Evolutionary conservation across 306 rosid genomes (phyloP).

Genomic region (Fragaria ananassa): DNA sequence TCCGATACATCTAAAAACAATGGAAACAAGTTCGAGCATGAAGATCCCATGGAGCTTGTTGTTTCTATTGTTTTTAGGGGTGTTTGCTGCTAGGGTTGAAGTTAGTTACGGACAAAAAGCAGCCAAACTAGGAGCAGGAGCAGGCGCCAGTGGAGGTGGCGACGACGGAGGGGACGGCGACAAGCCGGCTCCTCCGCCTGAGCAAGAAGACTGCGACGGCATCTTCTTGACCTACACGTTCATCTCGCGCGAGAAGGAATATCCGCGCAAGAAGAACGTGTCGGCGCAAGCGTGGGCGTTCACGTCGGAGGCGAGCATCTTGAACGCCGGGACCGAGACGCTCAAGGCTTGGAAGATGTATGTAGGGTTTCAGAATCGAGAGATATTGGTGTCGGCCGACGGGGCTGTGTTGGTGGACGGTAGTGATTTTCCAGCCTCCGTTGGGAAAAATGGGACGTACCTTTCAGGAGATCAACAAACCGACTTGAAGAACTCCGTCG

Average conservation of each 20-base stretch:
- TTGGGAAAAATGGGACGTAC: constrained; percentile 71
- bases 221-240: constrained; percentile 63
- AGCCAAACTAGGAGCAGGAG: too few species aligned
- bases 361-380: constrained; percentile 69
- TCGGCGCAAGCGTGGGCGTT: constrained; percentile 85
- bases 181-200: constrained; percentile 30
- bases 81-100: constrained; percentile 15
- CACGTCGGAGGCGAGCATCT: constrained; percentile 47
- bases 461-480: constrained; percentile 41
- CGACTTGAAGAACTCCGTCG: constrained; percentile 67
- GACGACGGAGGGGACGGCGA: not conserved
- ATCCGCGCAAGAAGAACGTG: constrained; percentile 54
- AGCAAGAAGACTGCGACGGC: constrained; percentile 51
- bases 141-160: not conserved
- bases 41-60: constrained; percentile 19
- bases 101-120: constrained; percentile 40
- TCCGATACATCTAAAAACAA: not conserved
- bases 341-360: constrained; percentile 67
- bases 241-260: constrained; percentile 38
- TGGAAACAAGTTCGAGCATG: constrained; percentile 27
- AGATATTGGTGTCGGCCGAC: constrained; percentile 53
- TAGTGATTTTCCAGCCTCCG: constrained; percentile 56
- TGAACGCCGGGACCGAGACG: constrained; percentile 58
- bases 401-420: constrained; percentile 54
- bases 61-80: constrained; percentile 5